Percentiles rank a stretch among this genome's conserved stretches.
Evolutionary conservation across 495 filamentous ascomycete species (phyloP).

Genomic region (Penicillium coprophilum): DNA sequence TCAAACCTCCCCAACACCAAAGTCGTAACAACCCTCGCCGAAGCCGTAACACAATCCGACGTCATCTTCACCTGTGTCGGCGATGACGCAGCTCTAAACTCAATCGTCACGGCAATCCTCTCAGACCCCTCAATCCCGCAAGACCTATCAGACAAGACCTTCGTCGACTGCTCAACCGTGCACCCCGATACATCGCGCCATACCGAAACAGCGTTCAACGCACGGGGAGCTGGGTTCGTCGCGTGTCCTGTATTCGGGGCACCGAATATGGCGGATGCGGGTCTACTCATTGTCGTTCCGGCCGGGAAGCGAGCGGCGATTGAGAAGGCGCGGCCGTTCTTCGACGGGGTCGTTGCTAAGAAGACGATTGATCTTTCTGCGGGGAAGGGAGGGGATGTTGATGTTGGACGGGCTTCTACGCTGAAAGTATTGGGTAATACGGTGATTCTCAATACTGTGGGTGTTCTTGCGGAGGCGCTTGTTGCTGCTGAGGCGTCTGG

Average conservation of each 20-base stretch:
- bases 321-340: slow-evolving; percentile 67
- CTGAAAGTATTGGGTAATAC: slow-evolving; percentile 87
- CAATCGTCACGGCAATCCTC: slow-evolving; percentile 50
- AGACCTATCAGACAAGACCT: slow-evolving; percentile 41
- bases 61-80: slow-evolving; percentile 83
- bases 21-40: slow-evolving; percentile 59
- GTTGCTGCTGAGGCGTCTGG: slow-evolving; percentile 79
- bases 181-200: slow-evolving; percentile 76
- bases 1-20: slow-evolving; percentile 58
- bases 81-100: slow-evolving; percentile 71
- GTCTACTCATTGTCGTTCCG: slow-evolving; percentile 72
- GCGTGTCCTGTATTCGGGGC: slow-evolving; percentile 82
- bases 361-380: slow-evolving; percentile 58
- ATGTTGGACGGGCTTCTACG: slow-evolving; percentile 36
- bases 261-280: slow-evolving; percentile 73
- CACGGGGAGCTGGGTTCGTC: slow-evolving; percentile 68
- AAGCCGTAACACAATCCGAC: slow-evolving; percentile 66
- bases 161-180: slow-evolving; percentile 87
- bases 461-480: slow-evolving; percentile 72
- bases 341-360: slow-evolving; percentile 73
- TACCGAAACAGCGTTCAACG: slow-evolving; percentile 54
- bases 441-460: slow-evolving; percentile 81
- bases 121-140: slow-evolving; percentile 27
- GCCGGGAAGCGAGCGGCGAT: slow-evolving; percentile 64
- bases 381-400: slow-evolving; percentile 24